phyloP scores from a whole-genome alignment of 805 yeast species.

The Zygotorulaspora florentina region DNA sequence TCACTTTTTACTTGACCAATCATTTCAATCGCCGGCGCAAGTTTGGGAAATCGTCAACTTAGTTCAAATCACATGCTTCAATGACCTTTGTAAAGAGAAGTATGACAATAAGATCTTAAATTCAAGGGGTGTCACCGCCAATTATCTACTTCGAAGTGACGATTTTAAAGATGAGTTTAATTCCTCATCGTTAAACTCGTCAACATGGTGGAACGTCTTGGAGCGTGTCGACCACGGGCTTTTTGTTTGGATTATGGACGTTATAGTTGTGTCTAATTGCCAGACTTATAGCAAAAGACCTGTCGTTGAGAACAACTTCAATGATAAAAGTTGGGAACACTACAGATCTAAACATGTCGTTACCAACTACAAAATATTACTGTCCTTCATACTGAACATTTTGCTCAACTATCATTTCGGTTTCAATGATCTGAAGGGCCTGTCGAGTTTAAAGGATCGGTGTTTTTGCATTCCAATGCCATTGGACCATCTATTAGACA shows the following conservation, averaged over 20 bases:
- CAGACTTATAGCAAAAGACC: conserved; percentile 36
- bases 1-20: conserved; percentile 27
- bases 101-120: conserved; percentile 30
- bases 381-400: conserved; percentile 40
- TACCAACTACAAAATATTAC: conserved; percentile 40
- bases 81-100: conserved; percentile 26
- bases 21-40: conserved; percentile 18
- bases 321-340: conserved; percentile 29
- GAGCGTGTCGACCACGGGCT: conserved; percentile 32
- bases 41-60: conserved; percentile 34
- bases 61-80: conserved; percentile 33
- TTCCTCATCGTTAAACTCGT: conserved; percentile 27
- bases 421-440: conserved; percentile 35
- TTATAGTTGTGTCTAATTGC: conserved; percentile 32
- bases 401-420: conserved; percentile 51
- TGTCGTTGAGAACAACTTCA: conserved; percentile 21
- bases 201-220: conserved; percentile 33
- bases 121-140: conserved; percentile 35
- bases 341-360: conserved; percentile 34
- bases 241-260: conserved; percentile 36
- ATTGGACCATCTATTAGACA: conserved; percentile 22
- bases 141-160: conserved; percentile 28
- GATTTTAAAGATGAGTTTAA: conserved; percentile 34
- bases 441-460: conserved; percentile 25
- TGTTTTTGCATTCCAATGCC: conserved; percentile 30